Conservation (phyloP, 225 moss, liverwort and hornwort genomes). For the Polytrichum formosum region DNA sequence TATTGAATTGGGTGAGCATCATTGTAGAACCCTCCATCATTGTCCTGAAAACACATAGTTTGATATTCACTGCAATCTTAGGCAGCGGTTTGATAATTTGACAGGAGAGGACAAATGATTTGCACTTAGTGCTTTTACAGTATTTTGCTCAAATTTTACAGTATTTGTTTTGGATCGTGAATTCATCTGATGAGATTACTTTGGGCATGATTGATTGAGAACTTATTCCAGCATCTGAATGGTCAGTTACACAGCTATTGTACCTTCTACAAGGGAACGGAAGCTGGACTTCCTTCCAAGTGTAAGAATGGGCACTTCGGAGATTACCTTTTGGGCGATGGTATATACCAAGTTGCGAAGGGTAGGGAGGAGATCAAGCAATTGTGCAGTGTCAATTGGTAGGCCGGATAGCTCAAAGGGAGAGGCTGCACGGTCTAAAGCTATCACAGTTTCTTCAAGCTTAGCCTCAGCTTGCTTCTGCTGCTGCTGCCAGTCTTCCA, state of each 20-base stretch:
- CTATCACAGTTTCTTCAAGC: conserved; percentile 59
- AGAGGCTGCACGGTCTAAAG: conserved; percentile 37
- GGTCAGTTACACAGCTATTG: too few relatives aligned
- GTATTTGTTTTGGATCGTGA: not conserved
- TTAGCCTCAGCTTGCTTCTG: conserved; percentile 65
- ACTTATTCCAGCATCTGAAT: not conserved
- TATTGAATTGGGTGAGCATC: conserved; percentile 41
- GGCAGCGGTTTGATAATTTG: too few relatives aligned
- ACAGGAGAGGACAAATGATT: too few relatives aligned
- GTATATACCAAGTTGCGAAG: conserved; percentile 67
- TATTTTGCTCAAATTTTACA: too few relatives aligned
- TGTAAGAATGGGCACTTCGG: too few relatives aligned
- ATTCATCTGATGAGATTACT: not conserved
- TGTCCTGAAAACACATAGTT: conserved; percentile 28
- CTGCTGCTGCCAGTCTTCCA: conserved; percentile 69
- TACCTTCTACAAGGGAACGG: too few relatives aligned
- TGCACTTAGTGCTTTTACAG: too few relatives aligned
- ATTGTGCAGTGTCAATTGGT: conserved; percentile 54
- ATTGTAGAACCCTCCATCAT: conserved; percentile 34
- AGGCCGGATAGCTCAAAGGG: conserved; percentile 27
- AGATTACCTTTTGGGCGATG: conserved; percentile 48
- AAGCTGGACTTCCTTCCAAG: too few relatives aligned
- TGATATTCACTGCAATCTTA: too few relatives aligned
- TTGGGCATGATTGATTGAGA: not conserved
- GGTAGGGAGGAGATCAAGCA: conserved; percentile 72